A percentile compares a stretch with the other conserved stretches of the same genome.
phyloP scores from a whole-genome alignment of 345 rosid species.

The Noccaea caerulescens region DNA sequence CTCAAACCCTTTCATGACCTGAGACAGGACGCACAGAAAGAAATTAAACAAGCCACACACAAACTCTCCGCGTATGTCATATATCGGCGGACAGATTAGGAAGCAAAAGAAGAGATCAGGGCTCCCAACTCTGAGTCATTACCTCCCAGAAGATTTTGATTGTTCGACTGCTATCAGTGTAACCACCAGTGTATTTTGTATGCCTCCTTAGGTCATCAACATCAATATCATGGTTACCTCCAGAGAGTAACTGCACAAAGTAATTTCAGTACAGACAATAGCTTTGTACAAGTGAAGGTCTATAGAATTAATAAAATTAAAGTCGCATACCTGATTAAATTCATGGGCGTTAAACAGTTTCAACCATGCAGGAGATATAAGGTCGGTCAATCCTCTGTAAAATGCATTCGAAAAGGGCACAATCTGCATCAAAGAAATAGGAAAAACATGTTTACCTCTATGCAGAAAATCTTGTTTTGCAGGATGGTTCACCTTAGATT shows the following conservation, averaged over 20 bases:
- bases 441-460: conserved; percentile 30
- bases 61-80: not conserved
- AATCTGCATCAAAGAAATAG: conserved; percentile 60
- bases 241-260: conserved; percentile 82
- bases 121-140: conserved; percentile 28
- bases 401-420: conserved; percentile 94
- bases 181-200: conserved; percentile 92
- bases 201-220: conserved; percentile 79
- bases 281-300: not conserved
- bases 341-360: conserved; percentile 92
- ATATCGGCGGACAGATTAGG: not conserved
- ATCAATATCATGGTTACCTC: conserved; percentile 91
- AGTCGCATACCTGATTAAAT: conserved; percentile 81
- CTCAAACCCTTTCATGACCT: conserved; percentile 87
- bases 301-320: not conserved
- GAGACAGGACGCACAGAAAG: conserved; percentile 35
- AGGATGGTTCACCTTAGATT: conserved; percentile 16
- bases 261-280: conserved; percentile 28
- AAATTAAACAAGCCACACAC: conserved; percentile 1
- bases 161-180: conserved; percentile 82
- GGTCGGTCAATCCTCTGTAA: conserved; percentile 88
- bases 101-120: conserved; percentile 21
- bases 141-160: conserved; percentile 98
- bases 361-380: conserved; percentile 88
- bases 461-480: not conserved